Conservation (phyloP, 106 monocot genomes). For the Chionographis japonica region DNA sequence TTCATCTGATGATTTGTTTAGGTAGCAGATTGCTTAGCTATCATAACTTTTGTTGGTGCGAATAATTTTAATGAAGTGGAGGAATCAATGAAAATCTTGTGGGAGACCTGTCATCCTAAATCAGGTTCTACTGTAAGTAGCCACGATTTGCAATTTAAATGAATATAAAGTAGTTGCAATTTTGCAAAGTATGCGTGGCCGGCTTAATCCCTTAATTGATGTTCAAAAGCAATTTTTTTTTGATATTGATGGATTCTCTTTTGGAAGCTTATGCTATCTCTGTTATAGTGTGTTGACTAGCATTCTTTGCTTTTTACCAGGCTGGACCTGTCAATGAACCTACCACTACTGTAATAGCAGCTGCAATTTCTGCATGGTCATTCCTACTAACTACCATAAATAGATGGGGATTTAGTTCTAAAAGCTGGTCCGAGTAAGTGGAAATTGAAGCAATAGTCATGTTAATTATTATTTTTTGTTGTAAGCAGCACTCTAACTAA, state of each 20-base stretch:
- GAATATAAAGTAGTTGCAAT: no score
- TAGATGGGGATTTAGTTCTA: slow-evolving; percentile 14
- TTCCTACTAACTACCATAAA: slow-evolving; percentile 24
- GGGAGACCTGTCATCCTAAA: slow-evolving; percentile 33
- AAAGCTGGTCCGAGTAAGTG: slow-evolving; percentile 37
- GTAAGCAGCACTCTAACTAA: neutral
- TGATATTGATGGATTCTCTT: no score
- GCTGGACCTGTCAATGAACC: slow-evolving; percentile 1
- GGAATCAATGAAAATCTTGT: slow-evolving; percentile 31
- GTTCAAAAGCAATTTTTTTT: no score
- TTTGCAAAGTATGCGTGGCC: no score
- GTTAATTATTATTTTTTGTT: neutral
- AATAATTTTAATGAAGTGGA: slow-evolving; percentile 21
- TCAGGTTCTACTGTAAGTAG: slow-evolving; percentile 30
- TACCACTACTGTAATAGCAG: slow-evolving; percentile 16
- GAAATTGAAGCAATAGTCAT: neutral
- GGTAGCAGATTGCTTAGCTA: slow-evolving; percentile 30
- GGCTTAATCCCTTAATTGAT: no score
- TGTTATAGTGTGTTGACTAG: no score
- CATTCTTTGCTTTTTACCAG: neutral
- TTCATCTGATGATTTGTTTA: neutral
- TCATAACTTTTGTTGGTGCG: slow-evolving; percentile 26
- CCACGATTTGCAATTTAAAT: no score
- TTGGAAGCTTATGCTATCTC: no score
- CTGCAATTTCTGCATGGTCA: slow-evolving; percentile 38